These are phyloP conservation scores for Neospora caninum DNA, from an alignment of 169 alveolate genomes.

Conservation along the genomic window DNA sequence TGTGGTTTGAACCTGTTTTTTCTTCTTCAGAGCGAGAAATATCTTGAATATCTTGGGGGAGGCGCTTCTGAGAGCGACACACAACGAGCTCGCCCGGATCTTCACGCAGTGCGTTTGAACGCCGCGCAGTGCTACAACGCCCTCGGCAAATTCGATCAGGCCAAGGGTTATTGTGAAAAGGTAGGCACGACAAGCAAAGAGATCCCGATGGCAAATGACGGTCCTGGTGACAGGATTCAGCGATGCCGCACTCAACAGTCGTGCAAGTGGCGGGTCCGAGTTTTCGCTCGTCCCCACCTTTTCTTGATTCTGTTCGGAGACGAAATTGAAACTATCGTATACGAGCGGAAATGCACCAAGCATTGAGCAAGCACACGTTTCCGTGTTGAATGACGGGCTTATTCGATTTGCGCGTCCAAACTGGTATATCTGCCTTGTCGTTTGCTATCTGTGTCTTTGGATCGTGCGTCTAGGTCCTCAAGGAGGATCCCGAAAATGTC, in stretches of 20 bases:
- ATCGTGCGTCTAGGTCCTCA: background rate
- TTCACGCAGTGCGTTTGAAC: background rate
- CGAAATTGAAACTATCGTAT: background rate
- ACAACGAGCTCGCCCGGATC: background rate
- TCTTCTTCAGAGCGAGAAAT: background rate
- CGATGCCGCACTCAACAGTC: background rate
- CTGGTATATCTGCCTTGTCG: background rate
- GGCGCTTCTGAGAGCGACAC: background rate
- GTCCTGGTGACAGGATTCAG: background rate
- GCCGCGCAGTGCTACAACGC: background rate
- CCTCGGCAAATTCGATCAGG: background rate
- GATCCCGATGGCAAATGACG: background rate
- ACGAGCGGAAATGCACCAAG: background rate
- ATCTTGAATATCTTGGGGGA: background rate
- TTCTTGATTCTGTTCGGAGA: background rate
- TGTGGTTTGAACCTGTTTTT: too few species aligned
- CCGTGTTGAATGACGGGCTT: background rate
- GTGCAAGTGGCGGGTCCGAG: background rate
- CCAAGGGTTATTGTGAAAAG: background rate
- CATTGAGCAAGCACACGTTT: background rate
- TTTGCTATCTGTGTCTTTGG: too few species aligned
- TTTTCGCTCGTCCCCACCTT: background rate
- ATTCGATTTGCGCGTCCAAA: background rate
- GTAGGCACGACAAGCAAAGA: background rate
- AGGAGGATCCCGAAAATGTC: background rate